These are phyloP conservation scores for Calocybe indica DNA, from an alignment of 768 basidiomycete species.

Conservation along the genomic window DNA sequence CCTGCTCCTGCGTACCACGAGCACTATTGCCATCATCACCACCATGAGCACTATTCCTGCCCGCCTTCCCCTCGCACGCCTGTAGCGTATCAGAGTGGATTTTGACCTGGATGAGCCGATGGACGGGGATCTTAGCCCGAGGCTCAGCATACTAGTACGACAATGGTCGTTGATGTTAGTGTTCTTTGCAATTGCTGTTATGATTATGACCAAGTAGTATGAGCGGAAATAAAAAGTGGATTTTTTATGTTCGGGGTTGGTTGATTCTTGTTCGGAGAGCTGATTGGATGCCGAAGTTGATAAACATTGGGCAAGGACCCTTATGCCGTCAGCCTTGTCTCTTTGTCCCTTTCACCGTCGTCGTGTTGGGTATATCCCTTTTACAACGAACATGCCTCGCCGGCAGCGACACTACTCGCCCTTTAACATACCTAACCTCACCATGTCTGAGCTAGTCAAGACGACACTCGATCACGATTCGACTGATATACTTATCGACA, in stretches of 20 bases:
- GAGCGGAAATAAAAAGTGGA: too few relatives aligned
- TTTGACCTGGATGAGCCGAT: not conserved
- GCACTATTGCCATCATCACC: not conserved
- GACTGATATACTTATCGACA: conserved; percentile 76
- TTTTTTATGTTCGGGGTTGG: conserved; percentile 21
- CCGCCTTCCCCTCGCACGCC: too few relatives aligned
- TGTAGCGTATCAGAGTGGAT: not conserved
- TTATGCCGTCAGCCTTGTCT: conserved; percentile 7
- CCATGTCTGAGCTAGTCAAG: conserved; percentile 75
- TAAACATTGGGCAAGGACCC: conserved; percentile 12
- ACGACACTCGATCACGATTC: conserved; percentile 73
- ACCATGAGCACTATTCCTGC: conserved; percentile 6
- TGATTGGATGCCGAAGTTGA: too few relatives aligned
- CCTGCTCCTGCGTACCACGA: not conserved
- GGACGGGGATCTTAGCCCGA: too few relatives aligned
- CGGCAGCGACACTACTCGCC: conserved; percentile 52
- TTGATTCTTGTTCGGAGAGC: conserved; percentile 15
- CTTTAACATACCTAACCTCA: conserved; percentile 57
- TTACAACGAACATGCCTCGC: conserved; percentile 28
- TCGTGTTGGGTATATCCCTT: conserved; percentile 1
- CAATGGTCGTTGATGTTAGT: too few relatives aligned
- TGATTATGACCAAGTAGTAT: too few relatives aligned
- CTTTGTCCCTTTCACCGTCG: conserved; percentile 4
- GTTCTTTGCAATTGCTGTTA: too few relatives aligned
- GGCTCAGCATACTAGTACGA: too few relatives aligned